Evolutionary conservation across 345 rosid genomes (phyloP).

Genomic region (Psidium guajava): DNA sequence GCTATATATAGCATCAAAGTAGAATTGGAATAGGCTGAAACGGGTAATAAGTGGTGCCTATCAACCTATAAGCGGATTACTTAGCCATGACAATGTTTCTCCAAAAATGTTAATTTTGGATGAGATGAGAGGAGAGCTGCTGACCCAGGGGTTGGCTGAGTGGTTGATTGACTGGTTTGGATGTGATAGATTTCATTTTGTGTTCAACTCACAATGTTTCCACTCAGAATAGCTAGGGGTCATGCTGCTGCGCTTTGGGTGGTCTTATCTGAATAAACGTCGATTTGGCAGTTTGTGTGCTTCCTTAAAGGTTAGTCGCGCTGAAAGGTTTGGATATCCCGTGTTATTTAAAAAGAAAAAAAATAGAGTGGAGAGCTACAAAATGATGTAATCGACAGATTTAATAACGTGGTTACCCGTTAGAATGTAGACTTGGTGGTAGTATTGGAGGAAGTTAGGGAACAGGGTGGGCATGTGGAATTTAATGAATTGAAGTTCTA

Average conservation of each 20-base stretch:
- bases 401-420: not conserved
- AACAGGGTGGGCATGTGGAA: not conserved
- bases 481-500: not conserved
- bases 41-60: not conserved
- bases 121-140: not conserved
- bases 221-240: not conserved
- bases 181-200: not conserved
- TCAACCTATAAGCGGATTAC: not conserved
- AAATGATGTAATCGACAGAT: not conserved
- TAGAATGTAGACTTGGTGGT: not conserved
- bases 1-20: not conserved
- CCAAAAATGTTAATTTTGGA: not conserved
- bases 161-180: not conserved
- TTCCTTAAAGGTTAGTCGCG: not conserved
- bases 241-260: not conserved
- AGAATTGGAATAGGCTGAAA: not conserved
- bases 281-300: not conserved
- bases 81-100: not conserved
- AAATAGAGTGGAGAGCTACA: not conserved
- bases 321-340: not conserved
- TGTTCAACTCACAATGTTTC: not conserved
- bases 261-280: not conserved
- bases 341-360: not conserved
- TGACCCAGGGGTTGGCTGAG: not conserved
- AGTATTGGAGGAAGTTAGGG: not conserved